A percentile compares a stretch with the other conserved stretches of the same genome.
phyloP scores from a whole-genome alignment of 495 filamentous ascomycete genomes.

The Tuber aestivum region DNA sequence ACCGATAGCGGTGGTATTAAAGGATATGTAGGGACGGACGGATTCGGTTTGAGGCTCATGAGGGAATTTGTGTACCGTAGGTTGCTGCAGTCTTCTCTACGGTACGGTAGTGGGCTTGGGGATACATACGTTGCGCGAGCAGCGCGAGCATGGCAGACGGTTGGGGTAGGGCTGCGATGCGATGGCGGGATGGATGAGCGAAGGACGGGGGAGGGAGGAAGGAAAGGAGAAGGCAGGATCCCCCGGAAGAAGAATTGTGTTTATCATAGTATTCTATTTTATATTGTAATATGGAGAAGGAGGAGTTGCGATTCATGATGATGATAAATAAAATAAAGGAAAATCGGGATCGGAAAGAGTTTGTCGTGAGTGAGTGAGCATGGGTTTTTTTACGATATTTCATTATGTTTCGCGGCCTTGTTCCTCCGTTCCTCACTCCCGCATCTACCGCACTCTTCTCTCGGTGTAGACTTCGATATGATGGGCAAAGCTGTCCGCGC shows the following conservation, averaged over 20 bases:
- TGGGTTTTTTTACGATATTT: slow-evolving; percentile 5
- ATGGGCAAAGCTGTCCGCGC: background rate
- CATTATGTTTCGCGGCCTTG: background rate
- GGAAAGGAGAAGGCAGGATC: background rate
- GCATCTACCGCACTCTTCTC: background rate
- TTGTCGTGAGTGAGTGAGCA: background rate
- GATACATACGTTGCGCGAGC: background rate
- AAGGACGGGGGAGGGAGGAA: background rate
- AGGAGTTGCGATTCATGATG: background rate
- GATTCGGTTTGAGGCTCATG: slow-evolving; percentile 1
- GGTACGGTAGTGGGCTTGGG: no score
- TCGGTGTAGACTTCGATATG: background rate
- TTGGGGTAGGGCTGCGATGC: slow-evolving; percentile 3
- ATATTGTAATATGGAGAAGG: background rate
- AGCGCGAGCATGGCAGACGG: background rate
- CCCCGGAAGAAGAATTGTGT: background rate
- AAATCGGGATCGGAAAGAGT: background rate
- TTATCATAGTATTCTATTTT: background rate
- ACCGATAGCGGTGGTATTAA: no score
- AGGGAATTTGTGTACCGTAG: slow-evolving; percentile 4
- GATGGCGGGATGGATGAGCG: background rate
- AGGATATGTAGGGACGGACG: slow-evolving; percentile 1
- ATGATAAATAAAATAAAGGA: background rate
- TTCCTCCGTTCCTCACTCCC: background rate
- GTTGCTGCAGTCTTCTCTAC: background rate